Base-by-base conservation (phyloP, 1,284 basidiomycete species). In the Heterobasidion occidentale region DNA sequence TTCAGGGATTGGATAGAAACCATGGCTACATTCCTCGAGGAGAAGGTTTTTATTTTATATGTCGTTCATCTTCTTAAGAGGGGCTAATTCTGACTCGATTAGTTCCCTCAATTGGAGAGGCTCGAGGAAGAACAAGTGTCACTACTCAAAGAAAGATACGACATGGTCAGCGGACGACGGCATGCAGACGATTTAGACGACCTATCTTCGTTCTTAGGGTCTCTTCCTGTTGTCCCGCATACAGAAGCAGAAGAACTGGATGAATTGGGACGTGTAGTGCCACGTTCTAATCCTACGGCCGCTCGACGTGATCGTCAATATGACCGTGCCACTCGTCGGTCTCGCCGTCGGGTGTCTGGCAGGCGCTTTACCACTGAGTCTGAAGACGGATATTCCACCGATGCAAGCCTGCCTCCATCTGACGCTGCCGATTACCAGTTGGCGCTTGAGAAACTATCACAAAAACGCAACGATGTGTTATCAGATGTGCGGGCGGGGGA, bases 1-100 rank as follows among this genome's bases (percentile, higher is more conserved):
- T 93, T 98, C 72, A 79, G 79, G 58, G 87, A 89, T 46, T 95
- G 92, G 87, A 77, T 95, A 0, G 94, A 98, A 68, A 84, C 83
- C 62, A 81, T 97, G 5, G 94, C 92, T 1, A 79, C 79, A 4
- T 97, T 98, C 68, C 74, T 98, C 42, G 94, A 96, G 65, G 92
- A 94, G 69, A 98, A 98, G 84, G 92, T 92, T 47, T 64, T 14
- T 36, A 36, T 52, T 56, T 45, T 47, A 54, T 1, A 50, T 20
- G 52, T 53, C 45, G 27, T 35, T 36, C 56, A 56, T 34, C 56
- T 35, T 14, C 46, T 36, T 36, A 27, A 52, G 52, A 14, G 55
- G 63, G 17, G 65, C 42, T 6, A 44, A 11, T 44, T 44, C 19
- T 35, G 2, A 45, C n/a, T 51, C 51, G 53, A 33, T n/a, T 58